Conservation (phyloP, 495 filamentous ascomycete species). For the Lepraria neglecta region DNA sequence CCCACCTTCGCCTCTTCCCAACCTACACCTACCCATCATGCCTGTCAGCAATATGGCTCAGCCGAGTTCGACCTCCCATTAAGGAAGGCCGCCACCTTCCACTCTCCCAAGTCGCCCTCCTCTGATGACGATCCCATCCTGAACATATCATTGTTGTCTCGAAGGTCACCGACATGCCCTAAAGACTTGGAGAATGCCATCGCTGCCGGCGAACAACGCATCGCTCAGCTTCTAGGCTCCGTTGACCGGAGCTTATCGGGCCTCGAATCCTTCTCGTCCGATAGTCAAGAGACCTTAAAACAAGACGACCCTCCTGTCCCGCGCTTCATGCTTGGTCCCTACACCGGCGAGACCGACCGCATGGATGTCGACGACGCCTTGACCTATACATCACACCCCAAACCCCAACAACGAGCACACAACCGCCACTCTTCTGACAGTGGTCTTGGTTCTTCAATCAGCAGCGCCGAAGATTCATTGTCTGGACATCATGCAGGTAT, state of each 20-base stretch:
- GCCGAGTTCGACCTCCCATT: constrained; percentile 29
- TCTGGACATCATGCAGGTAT: constrained; percentile 26
- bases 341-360: constrained; percentile 16
- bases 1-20: constrained; percentile 21
- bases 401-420: constrained; percentile 21
- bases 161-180: constrained; percentile 45
- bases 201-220: constrained; percentile 43
- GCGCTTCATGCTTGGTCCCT: constrained; percentile 25
- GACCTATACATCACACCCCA: constrained; percentile 22
- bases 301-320: constrained; percentile 35
- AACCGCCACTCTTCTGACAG: constrained; percentile 44
- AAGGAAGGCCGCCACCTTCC: constrained; percentile 49
- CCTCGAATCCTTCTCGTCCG: constrained; percentile 28
- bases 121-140: constrained; percentile 41
- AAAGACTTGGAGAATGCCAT: constrained; percentile 40
- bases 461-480: constrained; percentile 32
- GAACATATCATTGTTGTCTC: constrained; percentile 42
- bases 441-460: constrained; percentile 53
- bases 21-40: constrained; percentile 20
- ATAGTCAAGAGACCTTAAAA: constrained; percentile 27
- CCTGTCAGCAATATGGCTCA: not conserved
- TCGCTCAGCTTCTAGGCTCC: constrained; percentile 41
- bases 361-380: constrained; percentile 29
- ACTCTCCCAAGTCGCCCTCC: constrained; percentile 41
- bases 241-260: constrained; percentile 39